Evolutionary conservation across 306 rosid genomes (phyloP), one percentile per base, ranked within the genome.

Genomic region (Benincasa hispida): DNA sequence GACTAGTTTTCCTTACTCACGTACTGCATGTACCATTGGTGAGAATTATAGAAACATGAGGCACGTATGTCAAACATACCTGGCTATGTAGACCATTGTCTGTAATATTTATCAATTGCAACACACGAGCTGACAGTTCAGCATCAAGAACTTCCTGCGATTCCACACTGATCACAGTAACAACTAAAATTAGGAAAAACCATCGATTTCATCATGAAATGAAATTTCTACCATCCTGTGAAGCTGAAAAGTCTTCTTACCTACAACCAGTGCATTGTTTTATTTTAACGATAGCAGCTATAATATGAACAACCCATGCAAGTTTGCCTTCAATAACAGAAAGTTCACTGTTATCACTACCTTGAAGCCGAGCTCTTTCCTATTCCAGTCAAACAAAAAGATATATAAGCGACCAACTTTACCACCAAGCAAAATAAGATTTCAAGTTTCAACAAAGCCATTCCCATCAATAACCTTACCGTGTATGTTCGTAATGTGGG

Each of bases 141-240:
- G 97, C 98, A 86, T 93, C 98, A 67, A 90, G 93, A 79, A 90
- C 91, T 86, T 93, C 98, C 75, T 91, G 98, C 25, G 97, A 88
- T 78, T 93, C 98, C 80, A 80, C 80, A 83, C 98, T 93, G 84
- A 85, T 35, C 63, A 61, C 58, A 34, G 32, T n/a, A 22, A 21
- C 18, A 14, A 34, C 58, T 2, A 67, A 76, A 17, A 55, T 55
- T 65, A 17, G 58, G 56, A 67, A 78, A 37, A 18, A 47, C 18
- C 18, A 27, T 27, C 45, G 30, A 53, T 27, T n/a, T n/a, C 42
- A 50, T 48, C 45, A 30, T 72, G 61, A 48, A 28, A 72, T 70
- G 60, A 72, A 34, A 72, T 18, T 48, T 72, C 25, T 28, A 50
- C 28, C 28, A 30, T 28, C 76, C 17, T 28, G 76, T 51, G 76